Base-by-base conservation (phyloP, 2,329 filamentous ascomycete species). In the Epicoccum sorghinum region DNA sequence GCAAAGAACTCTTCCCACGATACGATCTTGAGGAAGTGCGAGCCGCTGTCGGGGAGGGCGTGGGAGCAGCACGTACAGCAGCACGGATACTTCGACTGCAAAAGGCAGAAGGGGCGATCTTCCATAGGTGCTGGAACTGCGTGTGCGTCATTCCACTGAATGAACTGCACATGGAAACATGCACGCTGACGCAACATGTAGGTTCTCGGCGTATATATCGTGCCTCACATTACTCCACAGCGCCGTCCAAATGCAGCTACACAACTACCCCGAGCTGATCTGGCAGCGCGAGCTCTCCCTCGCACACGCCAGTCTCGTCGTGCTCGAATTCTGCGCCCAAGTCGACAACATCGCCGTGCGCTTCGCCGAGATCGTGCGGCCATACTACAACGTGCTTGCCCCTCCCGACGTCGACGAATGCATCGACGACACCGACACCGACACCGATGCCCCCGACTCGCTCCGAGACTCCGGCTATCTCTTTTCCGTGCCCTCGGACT, bases 121-220 rank as follows among this genome's bases (percentile, higher is more conserved):
- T 18, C 18, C 43, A 46, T 23, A 37, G 43, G 18, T 46, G 43
- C 5, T 46, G 43, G 32, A 35, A 32, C n/a, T 46, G 33, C 43
- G 32, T 27, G 43, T 46, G 7, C n/a, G 33, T 37, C 6, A 12
- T 18, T 18, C 18, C 18, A 18, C 18, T 18, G 18, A 18, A 18
- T 18, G 18, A 18, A 18, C 18, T 18, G 18, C 18, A 18, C 18
- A 18, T 18, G 18, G 18, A 18, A 18, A 18, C 18, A 18, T 18
- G 18, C 18, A 18, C 18, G 18, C 18, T 18, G 18, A 18, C 18
- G 18, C 9, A 37, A 27, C 5, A 12, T 24, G 23, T 13, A 45
- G 32, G 8, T 45, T 46, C n/a, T 10, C 33, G 8, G 43, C 43
- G 22, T 37, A 46, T 24, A 37, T 46, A 24, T 27, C 43, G 6